Evolutionary conservation across 345 rosid genomes (phyloP), one percentile per base, ranked within the genome.

Genomic region (Rhizophora mangle): DNA sequence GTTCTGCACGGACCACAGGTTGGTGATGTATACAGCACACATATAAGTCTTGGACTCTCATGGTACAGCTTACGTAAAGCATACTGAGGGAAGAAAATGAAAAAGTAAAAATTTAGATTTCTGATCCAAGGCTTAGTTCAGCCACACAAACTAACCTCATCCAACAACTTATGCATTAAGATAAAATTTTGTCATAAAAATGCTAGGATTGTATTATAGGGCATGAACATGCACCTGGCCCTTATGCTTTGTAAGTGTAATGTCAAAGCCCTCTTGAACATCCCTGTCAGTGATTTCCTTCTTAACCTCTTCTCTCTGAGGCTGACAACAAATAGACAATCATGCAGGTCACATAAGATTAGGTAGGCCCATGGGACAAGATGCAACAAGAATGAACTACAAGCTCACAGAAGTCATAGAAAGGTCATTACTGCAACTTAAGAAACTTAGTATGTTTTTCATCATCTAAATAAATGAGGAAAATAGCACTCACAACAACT

Each of bases 1-100:
- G 97, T 94, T 73, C 96, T 83, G 73, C 99, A 94, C 54, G 97
- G 99, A 75, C 99, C 99, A 72, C 99, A 94, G 24, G 97, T 89
- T 72, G 96, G 97, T 67, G 97, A 60, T 29, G 99, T 94, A 73
- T 91, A 89, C 32, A 94, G 82, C 37, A 91, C 97, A 75, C 89
- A 85, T 62, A 91, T 64, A 76, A 91, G 89, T 81, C 99, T 85
- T 30, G 93, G 93, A 76, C 97, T 91, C 82, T 87, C 97, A 76
- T 91, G 99, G 80, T 94, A 94, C 79, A 94, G 71, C 70, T 94
- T 94, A 69, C 99, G 88, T 58, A 94, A 79, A 71, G 97, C 88
- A 85, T 94, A 94, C 96, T 94, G 87, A 46, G 66, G 51, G 54
- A 76, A 36, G 60, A 32, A 70, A 63, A 36, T 36, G 21, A 62